Evolutionary conservation across 495 filamentous ascomycete genomes (phyloP), one percentile per base, ranked within the genome.

Genomic region (Thozetella sp.): DNA sequence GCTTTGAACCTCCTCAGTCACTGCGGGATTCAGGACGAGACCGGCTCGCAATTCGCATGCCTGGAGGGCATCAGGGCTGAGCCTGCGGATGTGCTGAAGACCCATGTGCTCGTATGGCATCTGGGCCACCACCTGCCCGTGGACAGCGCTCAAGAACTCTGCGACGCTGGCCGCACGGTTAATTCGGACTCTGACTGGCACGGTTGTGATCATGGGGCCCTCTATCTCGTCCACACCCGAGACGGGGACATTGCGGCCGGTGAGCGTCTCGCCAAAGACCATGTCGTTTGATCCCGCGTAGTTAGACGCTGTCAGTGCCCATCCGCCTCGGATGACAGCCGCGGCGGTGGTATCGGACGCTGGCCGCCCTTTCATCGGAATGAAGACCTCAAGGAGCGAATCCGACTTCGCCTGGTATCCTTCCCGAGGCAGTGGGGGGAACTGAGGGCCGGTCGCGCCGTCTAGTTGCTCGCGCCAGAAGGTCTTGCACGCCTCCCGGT

Each of bases 31-130:
- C n/a, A 83, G 65, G 11, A 81, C 79, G 1, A 83, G 48, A 1
- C 78, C 78, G 0, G 72, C 73, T 1, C 66, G 68, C 19, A 88
- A 80, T 56, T 89, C 86, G 56, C 87, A 90, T 15, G 88, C 88
- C 60, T 84, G 75, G 30, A 83, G 76, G 3, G 88, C 83, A 61
- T 90, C 88, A 0, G 73, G 63, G 63, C 82, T 85, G 34, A 90
- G 75, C 22, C 78, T 76, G 57, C 83, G 76, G 59, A 93, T 93
- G 54, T 89, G 80, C 68, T 90, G 86, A 68, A 93, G 76, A 6
- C 90, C 89, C 65, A 84, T 78, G 51, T 90, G 87, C 68, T 93
- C 83, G 65, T 86, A 85, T 0, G 84, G 78, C 3, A 86, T 83
- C 1, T 81, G 79, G 1, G 74, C 73, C 20, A 84, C 67, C 22